These are phyloP conservation scores for Castanopsis chinensis DNA, from an alignment of 306 rosid genomes.

Conservation along the genomic window DNA sequence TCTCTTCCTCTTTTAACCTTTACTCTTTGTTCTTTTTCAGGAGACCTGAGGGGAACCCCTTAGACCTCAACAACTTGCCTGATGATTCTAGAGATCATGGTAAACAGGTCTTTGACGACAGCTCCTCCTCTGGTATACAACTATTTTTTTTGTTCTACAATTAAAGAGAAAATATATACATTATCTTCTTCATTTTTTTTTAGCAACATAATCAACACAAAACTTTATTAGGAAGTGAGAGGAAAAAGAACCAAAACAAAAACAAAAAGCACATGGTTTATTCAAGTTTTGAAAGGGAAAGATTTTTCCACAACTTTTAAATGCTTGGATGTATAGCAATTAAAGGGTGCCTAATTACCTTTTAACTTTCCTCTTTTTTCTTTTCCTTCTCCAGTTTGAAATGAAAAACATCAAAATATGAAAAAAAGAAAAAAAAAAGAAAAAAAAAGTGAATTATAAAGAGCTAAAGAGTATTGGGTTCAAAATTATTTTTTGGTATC, in stretches of 20 bases:
- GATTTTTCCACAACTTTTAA: background rate
- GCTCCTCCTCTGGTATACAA: slow-evolving; percentile 39
- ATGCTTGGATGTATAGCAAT: background rate
- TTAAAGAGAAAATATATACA: background rate
- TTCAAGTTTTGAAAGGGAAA: background rate
- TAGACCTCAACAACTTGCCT: slow-evolving; percentile 93
- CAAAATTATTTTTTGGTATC: background rate
- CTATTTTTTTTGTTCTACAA: background rate
- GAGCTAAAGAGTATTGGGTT: background rate
- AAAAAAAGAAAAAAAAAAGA: background rate
- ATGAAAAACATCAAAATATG: background rate
- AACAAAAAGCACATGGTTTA: background rate
- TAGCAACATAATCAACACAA: too few species aligned
- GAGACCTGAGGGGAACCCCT: slow-evolving; percentile 75
- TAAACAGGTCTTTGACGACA: slow-evolving; percentile 55
- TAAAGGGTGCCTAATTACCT: too few species aligned
- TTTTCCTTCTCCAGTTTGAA: background rate
- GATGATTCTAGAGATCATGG: slow-evolving; percentile 64
- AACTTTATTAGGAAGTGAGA: too few species aligned
- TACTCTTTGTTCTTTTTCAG: slow-evolving; percentile 42
- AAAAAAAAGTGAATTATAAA: background rate
- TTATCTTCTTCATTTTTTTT: too few species aligned
- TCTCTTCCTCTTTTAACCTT: slow-evolving; percentile 6
- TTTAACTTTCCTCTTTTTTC: background rate
- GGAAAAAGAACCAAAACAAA: background rate